Evolutionary conservation across 2,329 filamentous ascomycete genomes (phyloP), one percentile per base, ranked within the genome.

Genomic region (Ceratocystis colombiana): DNA sequence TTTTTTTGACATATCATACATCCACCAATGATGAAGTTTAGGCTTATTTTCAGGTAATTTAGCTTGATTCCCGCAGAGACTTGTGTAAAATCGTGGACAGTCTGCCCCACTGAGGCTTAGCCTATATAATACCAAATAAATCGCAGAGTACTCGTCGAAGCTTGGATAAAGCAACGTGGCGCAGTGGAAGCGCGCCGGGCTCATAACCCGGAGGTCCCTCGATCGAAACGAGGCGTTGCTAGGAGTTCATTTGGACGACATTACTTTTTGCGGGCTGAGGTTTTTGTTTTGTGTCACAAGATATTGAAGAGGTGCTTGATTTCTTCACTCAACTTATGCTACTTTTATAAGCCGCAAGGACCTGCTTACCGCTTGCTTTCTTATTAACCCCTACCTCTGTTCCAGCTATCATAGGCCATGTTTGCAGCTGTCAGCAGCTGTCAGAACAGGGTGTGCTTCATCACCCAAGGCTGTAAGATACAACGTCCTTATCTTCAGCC

Each of bases 111-210:
- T 53, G 2, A 25, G 7, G 7, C 1, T 10, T 5, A 12, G 25
- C 48, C 62, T 33, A 64, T 44, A 61, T 61, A 17, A 3, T 20
- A 10, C 0, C 2, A 20, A 8, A 3, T 33, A 44, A 61, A 2
- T 33, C 22, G 5, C 12, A 5, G 2, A 55, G 44, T 2, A 46
- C 1, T 3, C 37, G 10, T 41, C 37, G 2, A 41, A 41, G 37
- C 37, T 41, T 57, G 41, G 41, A 33, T 30, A 45, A 33, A 68
- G 66, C 66, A 68, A 68, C 66, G 64, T 68, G 66, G 66, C 66
- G 66, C 66, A 68, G 64, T 68, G 66, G 66, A 68, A 68, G 66
- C 64, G 66, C 66, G 66, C 66, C 64, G 66, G 66, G 66, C 66
- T 68, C 66, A 68, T 68, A 68, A 66, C 66, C 66, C 64, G 66